phyloP scores from a whole-genome alignment of 176 grass and related monocot genomes.

The Pontederia crassipes region DNA sequence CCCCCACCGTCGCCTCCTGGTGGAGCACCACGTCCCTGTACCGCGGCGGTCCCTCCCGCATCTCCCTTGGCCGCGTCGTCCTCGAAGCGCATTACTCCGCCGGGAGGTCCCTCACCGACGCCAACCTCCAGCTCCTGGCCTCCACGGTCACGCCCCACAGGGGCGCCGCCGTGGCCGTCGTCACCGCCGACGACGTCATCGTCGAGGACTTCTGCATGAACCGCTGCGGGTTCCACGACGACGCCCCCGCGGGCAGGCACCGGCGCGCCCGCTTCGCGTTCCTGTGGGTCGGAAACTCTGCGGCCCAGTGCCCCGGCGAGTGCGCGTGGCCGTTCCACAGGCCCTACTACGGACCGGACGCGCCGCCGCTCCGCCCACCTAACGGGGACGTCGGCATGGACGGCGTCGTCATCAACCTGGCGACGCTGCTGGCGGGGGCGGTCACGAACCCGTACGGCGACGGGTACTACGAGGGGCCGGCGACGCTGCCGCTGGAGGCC shows the following conservation, averaged over 20 bases:
- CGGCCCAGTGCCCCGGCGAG: slow-evolving; percentile 45
- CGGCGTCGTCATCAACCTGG: slow-evolving; percentile 44
- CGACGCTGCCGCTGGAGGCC: slow-evolving; percentile 36
- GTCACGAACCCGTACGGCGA: slow-evolving; percentile 43
- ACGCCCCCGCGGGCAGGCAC: neutral
- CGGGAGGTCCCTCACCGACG: slow-evolving; percentile 23
- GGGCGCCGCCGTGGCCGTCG: slow-evolving; percentile 23
- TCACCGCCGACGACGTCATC: slow-evolving; percentile 37
- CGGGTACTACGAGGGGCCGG: slow-evolving; percentile 48
- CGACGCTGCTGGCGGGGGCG: slow-evolving; percentile 40
- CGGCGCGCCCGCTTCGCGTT: neutral
- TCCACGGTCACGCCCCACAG: neutral
- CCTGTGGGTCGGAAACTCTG: slow-evolving; percentile 10
- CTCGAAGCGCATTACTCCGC: slow-evolving; percentile 22
- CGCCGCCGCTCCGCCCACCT: slow-evolving; percentile 29
- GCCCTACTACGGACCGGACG: slow-evolving; percentile 49
- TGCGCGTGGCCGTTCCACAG: slow-evolving; percentile 58
- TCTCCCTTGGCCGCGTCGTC: slow-evolving; percentile 11
- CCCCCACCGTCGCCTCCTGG: slow-evolving; percentile 33
- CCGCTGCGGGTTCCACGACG: slow-evolving; percentile 25
- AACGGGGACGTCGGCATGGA: slow-evolving; percentile 46
- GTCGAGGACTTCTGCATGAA: slow-evolving; percentile 31
- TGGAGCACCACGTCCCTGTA: slow-evolving; percentile 28
- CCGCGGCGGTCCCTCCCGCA: neutral
- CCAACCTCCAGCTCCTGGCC: slow-evolving; percentile 23